Base-by-base conservation (phyloP, 108 stramenopile genomes). In the Skeletonema tropicum region DNA sequence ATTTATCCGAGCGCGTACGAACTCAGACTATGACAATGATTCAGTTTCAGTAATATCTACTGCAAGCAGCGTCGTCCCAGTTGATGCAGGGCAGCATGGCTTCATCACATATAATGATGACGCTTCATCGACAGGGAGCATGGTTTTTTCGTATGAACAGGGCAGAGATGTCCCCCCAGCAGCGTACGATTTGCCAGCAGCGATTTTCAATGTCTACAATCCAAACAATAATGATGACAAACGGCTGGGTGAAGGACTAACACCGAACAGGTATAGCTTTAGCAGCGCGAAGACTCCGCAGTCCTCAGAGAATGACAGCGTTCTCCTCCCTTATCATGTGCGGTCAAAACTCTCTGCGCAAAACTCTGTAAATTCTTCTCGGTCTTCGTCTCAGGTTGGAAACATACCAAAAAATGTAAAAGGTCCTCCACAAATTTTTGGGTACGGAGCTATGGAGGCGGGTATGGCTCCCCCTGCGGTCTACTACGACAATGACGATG, bases 21-120 rank as follows among this genome's bases (percentile, higher is more conserved):
- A 46, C n/a, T 55, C 52, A 25, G 52, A 55, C 23, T 23, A 55
- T 55, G 52, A 55, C 19, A 49, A 17, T 55, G 68, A 67, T 42
- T 60, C 75, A 11, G 75, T 68, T 25, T 68, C 75, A 4, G 21
- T 63, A 26, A 30, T 30, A 5, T 76, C 75, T 25, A 49, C 35
- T 35, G 65, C 60, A 3, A 76, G 75, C 49, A 76, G 75, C 33
- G 35, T 76, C 45, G 75, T 76, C 9, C 68, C 75, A 13, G 58
- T 76, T 61, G 75, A 76, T 62, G 75, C 61, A 3, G 75, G 75
- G 26, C 67, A 76, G 23, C 75, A 76, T 36, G 75, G 75, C 60
- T 76, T 76, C 35, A 76, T 76, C 45, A 62, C 66, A 17, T 67
- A 76, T 33, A 55, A 55, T 25, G 75, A 76, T 36, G 75, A 76